Evolutionary conservation across 495 filamentous ascomycete genomes (phyloP), one percentile per base, ranked within the genome.

Genomic region (Elaphomyces granulatus): DNA sequence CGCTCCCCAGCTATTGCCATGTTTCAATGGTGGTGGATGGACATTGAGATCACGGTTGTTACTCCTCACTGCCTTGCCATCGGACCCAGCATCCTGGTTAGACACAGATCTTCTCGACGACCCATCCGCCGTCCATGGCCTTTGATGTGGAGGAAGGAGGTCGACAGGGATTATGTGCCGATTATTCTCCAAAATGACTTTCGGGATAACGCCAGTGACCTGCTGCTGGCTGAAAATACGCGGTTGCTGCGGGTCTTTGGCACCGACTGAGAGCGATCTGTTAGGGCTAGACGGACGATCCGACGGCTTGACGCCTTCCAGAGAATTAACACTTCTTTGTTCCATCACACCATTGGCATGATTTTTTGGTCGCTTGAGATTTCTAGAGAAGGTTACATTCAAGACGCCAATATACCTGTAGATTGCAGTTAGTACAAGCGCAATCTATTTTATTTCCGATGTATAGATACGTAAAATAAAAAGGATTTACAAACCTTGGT

Each of bases 311-410:
- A 16, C 21, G 26, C 49, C 50, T 12, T 51, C 45, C 4, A 44
- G 20, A 18, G 45, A 41, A 19, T 45, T 44, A 37, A 36, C 23
- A 16, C 52, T 46, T 12, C 48, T 38, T 36, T 51, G 56, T 32
- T 56, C 47, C 2, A 32, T 21, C n/a, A 48, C 38, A 3, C 40
- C 47, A 15, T 51, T 71, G 15, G 69, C 60, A 42, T 61, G 61
- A 36, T 59, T 60, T 44, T 79, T 83, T 46, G 72, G 73, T 21
- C 71, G 74, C 36, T 85, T 83, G 4, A 74, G 63, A 31, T 75
- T 78, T 58, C 92, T 94, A 16, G 87, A 86, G 56, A 87, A 95
- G 0, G 90, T 95, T 10, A 96, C 90, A 55, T 98, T 98, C 30
- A 98, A 64, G 32, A 98, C 90, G 15, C 90, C 90, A 44, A 98